These are phyloP conservation scores for Ananas comosus DNA, from an alignment of 176 grass and related monocot species.

Conservation along the genomic window DNA sequence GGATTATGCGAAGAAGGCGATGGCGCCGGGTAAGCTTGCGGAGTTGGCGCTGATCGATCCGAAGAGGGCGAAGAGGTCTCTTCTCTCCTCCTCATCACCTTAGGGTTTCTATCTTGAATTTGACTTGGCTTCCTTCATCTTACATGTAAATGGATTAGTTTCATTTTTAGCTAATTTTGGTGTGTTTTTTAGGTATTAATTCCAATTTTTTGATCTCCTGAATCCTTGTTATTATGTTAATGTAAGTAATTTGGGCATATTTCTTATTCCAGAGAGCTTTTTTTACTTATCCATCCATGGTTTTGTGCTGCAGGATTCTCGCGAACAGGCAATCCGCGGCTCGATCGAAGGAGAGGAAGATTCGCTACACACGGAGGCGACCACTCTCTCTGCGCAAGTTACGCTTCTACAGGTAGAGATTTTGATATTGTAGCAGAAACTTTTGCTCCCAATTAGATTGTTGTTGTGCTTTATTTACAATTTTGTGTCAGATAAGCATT, in stretches of 20 bases:
- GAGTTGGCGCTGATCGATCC: slow-evolving; percentile 79
- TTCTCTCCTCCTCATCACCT: not conserved
- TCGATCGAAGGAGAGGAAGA: slow-evolving; percentile 94
- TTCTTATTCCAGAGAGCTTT: not conserved
- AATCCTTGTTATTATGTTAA: not conserved
- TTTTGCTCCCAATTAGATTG: not conserved
- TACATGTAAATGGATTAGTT: not conserved
- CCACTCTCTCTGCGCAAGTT: slow-evolving; percentile 91
- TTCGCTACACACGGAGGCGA: slow-evolving; percentile 90
- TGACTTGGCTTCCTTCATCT: slow-evolving; percentile 1
- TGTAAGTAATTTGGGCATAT: not conserved
- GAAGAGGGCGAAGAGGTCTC: slow-evolving; percentile 84
- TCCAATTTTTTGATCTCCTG: not conserved
- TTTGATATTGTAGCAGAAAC: not conserved
- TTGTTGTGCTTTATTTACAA: not conserved
- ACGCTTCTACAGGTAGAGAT: slow-evolving; percentile 75
- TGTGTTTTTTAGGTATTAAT: not conserved
- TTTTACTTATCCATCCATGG: not conserved
- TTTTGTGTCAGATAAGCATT: slow-evolving; percentile 1
- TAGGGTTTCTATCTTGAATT: not conserved
- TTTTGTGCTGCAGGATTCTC: slow-evolving; percentile 57
- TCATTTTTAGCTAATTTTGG: not conserved
- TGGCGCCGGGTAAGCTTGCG: slow-evolving; percentile 61
- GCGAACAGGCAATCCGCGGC: slow-evolving; percentile 88
- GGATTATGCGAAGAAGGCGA: slow-evolving; percentile 88